Evolutionary conservation across 2,329 filamentous ascomycete species (phyloP).

Genomic region (Cytospora mali): DNA sequence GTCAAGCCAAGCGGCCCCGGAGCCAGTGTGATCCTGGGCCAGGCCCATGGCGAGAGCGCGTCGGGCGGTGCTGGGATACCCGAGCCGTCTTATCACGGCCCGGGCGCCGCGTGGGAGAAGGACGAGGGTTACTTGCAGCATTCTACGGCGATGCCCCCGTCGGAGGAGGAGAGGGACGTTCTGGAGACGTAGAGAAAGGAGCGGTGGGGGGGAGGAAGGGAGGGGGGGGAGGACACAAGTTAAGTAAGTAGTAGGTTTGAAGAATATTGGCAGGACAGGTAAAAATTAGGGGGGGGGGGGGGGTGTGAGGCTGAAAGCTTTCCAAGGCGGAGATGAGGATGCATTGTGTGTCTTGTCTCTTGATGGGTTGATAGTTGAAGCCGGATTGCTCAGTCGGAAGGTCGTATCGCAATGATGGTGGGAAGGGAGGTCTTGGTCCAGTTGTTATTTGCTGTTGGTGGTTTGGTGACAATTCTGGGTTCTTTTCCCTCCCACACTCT

Average conservation of each 20-base stretch:
- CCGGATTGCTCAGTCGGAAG: neutral
- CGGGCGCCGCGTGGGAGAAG: slow-evolving; percentile 55
- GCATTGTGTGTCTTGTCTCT: neutral
- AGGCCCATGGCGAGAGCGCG: slow-evolving; percentile 27
- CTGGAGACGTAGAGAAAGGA: slow-evolving; percentile 40
- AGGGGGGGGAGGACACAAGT: too few relatives aligned
- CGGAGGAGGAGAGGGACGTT: slow-evolving; percentile 46
- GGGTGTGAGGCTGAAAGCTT: neutral
- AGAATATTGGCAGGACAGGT: neutral
- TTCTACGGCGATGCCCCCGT: slow-evolving; percentile 44
- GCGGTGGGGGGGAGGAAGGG: slow-evolving; percentile 42
- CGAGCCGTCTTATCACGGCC: slow-evolving; percentile 53
- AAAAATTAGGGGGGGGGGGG: too few relatives aligned
- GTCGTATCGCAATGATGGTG: neutral
- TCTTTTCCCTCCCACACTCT: too few relatives aligned
- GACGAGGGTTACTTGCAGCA: slow-evolving; percentile 45
- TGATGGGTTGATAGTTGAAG: neutral
- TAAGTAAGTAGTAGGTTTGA: neutral
- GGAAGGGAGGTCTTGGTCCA: too few relatives aligned
- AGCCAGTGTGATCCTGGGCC: slow-evolving; percentile 32
- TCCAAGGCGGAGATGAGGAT: neutral
- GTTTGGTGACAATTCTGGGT: too few relatives aligned
- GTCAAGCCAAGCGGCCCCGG: slow-evolving; percentile 35
- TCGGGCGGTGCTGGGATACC: slow-evolving; percentile 34
- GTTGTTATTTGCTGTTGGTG: too few relatives aligned